A percentile compares a stretch with the other conserved stretches of the same genome.
These are phyloP conservation scores for Cornus suecica DNA, from an alignment of 148 eudicot species.

Conservation along the genomic window DNA sequence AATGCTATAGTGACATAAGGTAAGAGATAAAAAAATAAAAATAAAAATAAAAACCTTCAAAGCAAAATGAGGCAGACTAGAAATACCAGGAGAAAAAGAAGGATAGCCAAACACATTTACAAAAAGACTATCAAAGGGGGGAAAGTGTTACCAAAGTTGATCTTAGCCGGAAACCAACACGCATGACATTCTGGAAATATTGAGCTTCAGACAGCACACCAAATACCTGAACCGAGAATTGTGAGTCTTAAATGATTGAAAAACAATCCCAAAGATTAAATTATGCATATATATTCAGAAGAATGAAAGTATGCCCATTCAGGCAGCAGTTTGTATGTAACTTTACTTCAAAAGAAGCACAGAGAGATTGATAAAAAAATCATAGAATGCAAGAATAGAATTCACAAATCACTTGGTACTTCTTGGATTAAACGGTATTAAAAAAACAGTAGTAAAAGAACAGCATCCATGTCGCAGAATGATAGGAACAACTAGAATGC, in stretches of 20 bases:
- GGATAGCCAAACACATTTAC: not conserved
- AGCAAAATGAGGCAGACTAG: not conserved
- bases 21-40: too few species aligned
- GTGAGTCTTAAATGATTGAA: not conserved
- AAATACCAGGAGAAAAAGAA: not conserved
- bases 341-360: not conserved
- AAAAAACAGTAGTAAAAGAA: too few species aligned
- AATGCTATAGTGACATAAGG: too few species aligned
- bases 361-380: not conserved
- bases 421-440: not conserved
- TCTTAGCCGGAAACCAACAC: conserved; percentile 88
- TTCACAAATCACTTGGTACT: not conserved
- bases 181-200: conserved; percentile 97
- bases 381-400: not conserved
- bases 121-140: not conserved
- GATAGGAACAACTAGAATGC: too few species aligned
- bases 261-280: not conserved
- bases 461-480: too few species aligned
- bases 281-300: not conserved
- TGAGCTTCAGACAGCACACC: conserved; percentile 93
- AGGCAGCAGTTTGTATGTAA: not conserved
- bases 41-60: too few species aligned
- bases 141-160: conserved; percentile 56
- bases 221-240: conserved; percentile 43
- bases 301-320: not conserved